Evolutionary conservation across 2,329 filamentous ascomycete species (phyloP), one percentile per base, ranked within the genome.

Genomic region (Trichothecium sympodiale): DNA sequence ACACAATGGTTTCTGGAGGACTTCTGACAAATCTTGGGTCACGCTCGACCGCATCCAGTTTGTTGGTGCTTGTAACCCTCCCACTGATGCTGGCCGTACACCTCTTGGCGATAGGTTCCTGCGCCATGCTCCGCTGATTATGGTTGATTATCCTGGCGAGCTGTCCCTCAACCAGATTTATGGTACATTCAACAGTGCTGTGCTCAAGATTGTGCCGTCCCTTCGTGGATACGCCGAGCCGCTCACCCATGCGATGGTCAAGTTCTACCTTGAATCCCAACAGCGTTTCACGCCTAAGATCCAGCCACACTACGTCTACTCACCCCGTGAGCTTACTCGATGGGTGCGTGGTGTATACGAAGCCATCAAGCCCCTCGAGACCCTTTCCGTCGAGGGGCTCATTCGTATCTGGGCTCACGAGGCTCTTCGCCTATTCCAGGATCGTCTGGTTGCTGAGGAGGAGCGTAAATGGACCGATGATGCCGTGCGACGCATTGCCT

Each of bases 71-170:
- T 99, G 91, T 58, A 99, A 99, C 60, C 93, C 91, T 49, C 91
- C 91, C 1, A 96, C 91, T 1, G 93, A 98, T 61, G 88, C 88
- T 47, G 91, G 91, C 17, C 87, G 91, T 72, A 96, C 91, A 10
- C 83, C 91, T 0, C 80, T 99, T 67, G 91, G 86, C 30, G 78
- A 86, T 34, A 75, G 91, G 48, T 99, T 98, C 74, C 71, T 99
- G 45, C 79, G 93, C 40, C 93, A 99, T 57, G 87, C 91, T 13
- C 91, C 91, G n/a, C 75, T 99, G 37, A 83, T 99, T 60, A 98
- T 99, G 93, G 93, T 99, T 29, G 91, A 98, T 54, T 99, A 99
- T 53, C 91, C 91, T 41, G 91, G 93, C 50, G 87, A 98, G 62
- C 69, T 87, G 30, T 98, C 93, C 4, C 74, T 99, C 27, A 81